Evolutionary conservation across 805 yeast species (phyloP), one percentile per base, ranked within the genome.

Genomic region (Candida michaelii): DNA sequence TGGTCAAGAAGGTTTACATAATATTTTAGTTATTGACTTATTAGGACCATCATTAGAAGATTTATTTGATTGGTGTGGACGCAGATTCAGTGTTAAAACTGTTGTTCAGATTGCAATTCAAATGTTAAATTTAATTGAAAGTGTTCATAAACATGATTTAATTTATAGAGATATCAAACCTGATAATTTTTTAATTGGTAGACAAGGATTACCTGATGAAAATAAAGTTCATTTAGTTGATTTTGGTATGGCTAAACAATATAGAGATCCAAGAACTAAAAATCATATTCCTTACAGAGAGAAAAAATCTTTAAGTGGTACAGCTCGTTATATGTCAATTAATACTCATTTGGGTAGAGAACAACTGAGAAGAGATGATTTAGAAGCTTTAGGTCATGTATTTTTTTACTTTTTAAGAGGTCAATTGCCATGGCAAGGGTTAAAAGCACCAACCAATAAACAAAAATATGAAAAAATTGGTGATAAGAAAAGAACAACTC

Each of bases 161-260:
- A 93, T 93, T 50, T 93, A 90, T 66, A 79, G 99, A 58, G 99
- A 93, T 66, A 93, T 93, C 64, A 93, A 93, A 65, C 99, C 99
- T 0, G 99, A 93, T 63, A 93, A 93, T 69, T 93, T 93, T 55
- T 74, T 93, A 51, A 88, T 93, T 56, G 98, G 98, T 13, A 80
- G 89, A 58, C 95, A 93, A 10, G 85, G 83, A 33, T 76, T 89
- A 31, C 80, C 86, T 12, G 86, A 87, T 54, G 95, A 90, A 44
- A 89, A 90, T 60, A 76, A 77, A 44, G 87, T 93, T 40, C 89
- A 88, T 66, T 74, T 93, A 49, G 95, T 93, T 42, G 99, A 93
- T 67, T 93, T 93, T 62, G 99, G 99, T 50, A 93, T 93, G 98
- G 98, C 98, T 23, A 93, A 93, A 66, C 95, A 88, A 59, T 93